Evolutionary conservation across 1,284 basidiomycete genomes (phyloP).

Genomic region (Ceratobasidium sp.): DNA sequence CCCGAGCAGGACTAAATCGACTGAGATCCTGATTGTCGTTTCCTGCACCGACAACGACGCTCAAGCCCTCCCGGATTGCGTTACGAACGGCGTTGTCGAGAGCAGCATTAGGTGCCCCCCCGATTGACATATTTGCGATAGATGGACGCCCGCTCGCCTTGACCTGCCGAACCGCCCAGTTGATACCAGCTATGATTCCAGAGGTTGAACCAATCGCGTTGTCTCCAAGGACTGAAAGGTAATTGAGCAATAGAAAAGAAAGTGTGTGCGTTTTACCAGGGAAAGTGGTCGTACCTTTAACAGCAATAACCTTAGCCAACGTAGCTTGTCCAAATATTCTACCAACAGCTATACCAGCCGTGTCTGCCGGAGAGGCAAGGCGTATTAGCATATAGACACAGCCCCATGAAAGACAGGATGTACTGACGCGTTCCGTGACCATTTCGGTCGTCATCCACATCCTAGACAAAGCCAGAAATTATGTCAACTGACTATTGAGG

Average conservation of each 20-base stretch:
- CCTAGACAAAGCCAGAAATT: slow-evolving; percentile 42
- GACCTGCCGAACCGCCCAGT: slow-evolving; percentile 79
- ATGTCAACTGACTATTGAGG: background rate
- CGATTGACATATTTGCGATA: slow-evolving; percentile 48
- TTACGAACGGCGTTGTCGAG: slow-evolving; percentile 47
- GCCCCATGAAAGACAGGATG: background rate
- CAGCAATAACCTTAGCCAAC: slow-evolving; percentile 6
- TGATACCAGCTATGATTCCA: slow-evolving; percentile 90
- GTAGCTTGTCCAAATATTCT: slow-evolving; percentile 1
- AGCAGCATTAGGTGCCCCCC: slow-evolving; percentile 38
- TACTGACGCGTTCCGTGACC: slow-evolving; percentile 47
- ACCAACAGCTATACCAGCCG: slow-evolving; percentile 11
- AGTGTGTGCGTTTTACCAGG: slow-evolving; percentile 78
- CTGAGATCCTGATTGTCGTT: slow-evolving; percentile 69
- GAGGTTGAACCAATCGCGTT: slow-evolving; percentile 96
- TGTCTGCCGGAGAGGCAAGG: background rate
- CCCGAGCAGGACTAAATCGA: slow-evolving; percentile 63
- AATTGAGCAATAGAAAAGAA: slow-evolving; percentile 79
- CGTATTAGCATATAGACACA: background rate
- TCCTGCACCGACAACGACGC: slow-evolving; percentile 97
- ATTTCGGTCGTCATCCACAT: slow-evolving; percentile 49
- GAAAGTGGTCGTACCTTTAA: slow-evolving; percentile 76
- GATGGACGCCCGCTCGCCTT: background rate
- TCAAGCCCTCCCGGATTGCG: slow-evolving; percentile 86
- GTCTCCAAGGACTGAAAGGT: slow-evolving; percentile 70